A percentile compares a stretch with the other conserved stretches of the same genome.
Conservation (phyloP, 305 asterid genomes). For the Plantago coronopus region DNA sequence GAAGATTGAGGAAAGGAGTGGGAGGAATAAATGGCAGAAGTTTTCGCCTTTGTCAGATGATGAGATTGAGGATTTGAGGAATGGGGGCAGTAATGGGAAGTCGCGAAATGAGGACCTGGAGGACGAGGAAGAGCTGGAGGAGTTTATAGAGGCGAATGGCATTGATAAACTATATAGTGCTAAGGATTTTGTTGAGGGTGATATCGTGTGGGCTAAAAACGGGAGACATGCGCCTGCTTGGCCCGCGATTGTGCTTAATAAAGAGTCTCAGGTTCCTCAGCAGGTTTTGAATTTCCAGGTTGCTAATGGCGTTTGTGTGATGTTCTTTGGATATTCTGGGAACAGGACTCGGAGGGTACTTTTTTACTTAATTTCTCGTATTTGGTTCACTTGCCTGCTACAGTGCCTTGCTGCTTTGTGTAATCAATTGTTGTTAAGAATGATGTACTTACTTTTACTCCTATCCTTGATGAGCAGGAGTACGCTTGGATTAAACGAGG, state of each 20-base stretch:
- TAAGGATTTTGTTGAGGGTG: slow-evolving; percentile 64
- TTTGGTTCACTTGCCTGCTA: neutral
- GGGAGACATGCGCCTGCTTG: slow-evolving; percentile 85
- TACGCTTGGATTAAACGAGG: slow-evolving; percentile 90
- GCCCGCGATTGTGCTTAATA: slow-evolving; percentile 96
- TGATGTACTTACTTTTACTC: slow-evolving; percentile 19
- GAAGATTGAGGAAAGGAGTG: slow-evolving; percentile 31
- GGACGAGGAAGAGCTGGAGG: slow-evolving; percentile 59
- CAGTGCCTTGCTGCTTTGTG: neutral
- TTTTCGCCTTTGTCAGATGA: slow-evolving; percentile 55
- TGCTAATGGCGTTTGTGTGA: slow-evolving; percentile 68
- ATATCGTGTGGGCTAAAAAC: slow-evolving; percentile 89
- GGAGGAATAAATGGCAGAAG: slow-evolving; percentile 37
- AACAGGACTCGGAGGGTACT: slow-evolving; percentile 97
- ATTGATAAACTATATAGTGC: slow-evolving; percentile 42
- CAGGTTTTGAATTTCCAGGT: slow-evolving; percentile 69
- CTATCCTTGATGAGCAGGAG: slow-evolving; percentile 59
- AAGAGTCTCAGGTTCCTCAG: slow-evolving; percentile 69
- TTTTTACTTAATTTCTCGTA: neutral
- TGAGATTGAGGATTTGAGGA: slow-evolving; percentile 58
- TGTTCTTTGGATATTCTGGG: slow-evolving; percentile 98
- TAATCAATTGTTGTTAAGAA: slow-evolving; percentile 8
- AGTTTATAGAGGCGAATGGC: slow-evolving; percentile 42
- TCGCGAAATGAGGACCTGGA: slow-evolving; percentile 32
- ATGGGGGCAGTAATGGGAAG: slow-evolving; percentile 32